phyloP scores from a whole-genome alignment of 192 early-diverging fungal species.

The Backusella luteola region DNA sequence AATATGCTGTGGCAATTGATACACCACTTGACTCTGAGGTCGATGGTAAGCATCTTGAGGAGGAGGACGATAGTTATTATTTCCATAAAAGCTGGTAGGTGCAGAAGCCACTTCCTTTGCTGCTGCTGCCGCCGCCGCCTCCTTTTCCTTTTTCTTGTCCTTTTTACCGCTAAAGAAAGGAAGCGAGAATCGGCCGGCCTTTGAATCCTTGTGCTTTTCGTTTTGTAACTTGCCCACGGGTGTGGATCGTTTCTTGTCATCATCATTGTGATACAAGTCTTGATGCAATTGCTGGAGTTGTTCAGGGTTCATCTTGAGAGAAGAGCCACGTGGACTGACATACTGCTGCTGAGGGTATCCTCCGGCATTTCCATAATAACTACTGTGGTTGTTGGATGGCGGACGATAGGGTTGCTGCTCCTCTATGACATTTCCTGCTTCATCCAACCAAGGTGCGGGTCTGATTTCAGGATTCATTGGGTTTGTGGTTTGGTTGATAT shows the following conservation, averaged over 20 bases:
- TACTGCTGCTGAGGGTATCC: not conserved
- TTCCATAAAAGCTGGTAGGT: not conserved
- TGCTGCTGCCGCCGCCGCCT: not conserved
- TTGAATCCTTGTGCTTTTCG: conserved; percentile 3
- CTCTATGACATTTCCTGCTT: not conserved
- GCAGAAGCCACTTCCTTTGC: not conserved
- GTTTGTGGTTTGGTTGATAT: not conserved
- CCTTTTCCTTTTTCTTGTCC: conserved; percentile 14
- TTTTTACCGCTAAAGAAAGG: conserved; percentile 14
- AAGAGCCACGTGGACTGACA: not conserved
- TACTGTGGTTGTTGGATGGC: not conserved
- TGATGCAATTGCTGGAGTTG: conserved; percentile 2
- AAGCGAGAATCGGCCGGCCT: not conserved
- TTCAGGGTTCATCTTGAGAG: not conserved
- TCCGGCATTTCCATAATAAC: not conserved
- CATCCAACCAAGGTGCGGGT: conserved; percentile 6
- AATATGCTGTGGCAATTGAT: not conserved
- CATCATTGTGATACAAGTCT: not conserved
- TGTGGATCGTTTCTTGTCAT: not conserved
- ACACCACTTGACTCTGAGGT: conserved; percentile 1
- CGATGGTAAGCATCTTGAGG: not conserved
- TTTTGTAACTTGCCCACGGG: not conserved
- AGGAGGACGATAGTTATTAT: not conserved
- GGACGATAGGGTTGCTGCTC: not conserved
- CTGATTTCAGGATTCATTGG: not conserved